These are phyloP conservation scores for Andalucia godoyi DNA, from an alignment of 78 protist genomes.

Conservation along the genomic window DNA sequence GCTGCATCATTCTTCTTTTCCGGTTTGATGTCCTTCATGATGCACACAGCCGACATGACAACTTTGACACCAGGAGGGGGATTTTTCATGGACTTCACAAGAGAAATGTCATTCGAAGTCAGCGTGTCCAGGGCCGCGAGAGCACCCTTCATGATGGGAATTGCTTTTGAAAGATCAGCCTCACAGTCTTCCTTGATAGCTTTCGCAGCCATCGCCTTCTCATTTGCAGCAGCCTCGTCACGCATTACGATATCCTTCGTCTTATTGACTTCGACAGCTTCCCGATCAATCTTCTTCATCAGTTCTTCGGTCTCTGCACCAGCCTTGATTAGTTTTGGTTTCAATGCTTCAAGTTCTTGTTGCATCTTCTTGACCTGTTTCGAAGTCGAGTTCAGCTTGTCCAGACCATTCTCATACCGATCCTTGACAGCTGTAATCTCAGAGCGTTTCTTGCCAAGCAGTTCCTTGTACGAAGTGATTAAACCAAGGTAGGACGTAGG, in stretches of 20 bases:
- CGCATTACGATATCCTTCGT: constrained; percentile 11
- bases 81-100: constrained; percentile 32
- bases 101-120: constrained; percentile 23
- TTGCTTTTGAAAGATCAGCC: constrained; percentile 52
- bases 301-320: constrained; percentile 30
- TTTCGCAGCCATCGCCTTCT: constrained; percentile 12
- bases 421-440: not conserved
- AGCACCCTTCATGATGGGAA: constrained; percentile 52
- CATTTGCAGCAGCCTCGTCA: constrained; percentile 19
- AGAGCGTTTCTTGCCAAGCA: not conserved
- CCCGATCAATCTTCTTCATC: constrained; percentile 20
- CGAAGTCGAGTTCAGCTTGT: constrained; percentile 31
- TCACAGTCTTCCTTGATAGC: constrained; percentile 25
- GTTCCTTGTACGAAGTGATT: constrained; percentile 28
- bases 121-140: constrained; percentile 41
- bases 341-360: constrained; percentile 25
- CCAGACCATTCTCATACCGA: constrained; percentile 52
- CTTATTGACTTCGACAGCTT: constrained; percentile 24
- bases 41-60: constrained; percentile 67
- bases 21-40: constrained; percentile 35
- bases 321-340: constrained; percentile 27
- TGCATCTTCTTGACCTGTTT: constrained; percentile 41
- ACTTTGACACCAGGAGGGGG: constrained; percentile 66
- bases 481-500: constrained; percentile 65
- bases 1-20: not conserved